phyloP scores from a whole-genome alignment of 345 rosid species.

The Noccaea bulbosa region DNA sequence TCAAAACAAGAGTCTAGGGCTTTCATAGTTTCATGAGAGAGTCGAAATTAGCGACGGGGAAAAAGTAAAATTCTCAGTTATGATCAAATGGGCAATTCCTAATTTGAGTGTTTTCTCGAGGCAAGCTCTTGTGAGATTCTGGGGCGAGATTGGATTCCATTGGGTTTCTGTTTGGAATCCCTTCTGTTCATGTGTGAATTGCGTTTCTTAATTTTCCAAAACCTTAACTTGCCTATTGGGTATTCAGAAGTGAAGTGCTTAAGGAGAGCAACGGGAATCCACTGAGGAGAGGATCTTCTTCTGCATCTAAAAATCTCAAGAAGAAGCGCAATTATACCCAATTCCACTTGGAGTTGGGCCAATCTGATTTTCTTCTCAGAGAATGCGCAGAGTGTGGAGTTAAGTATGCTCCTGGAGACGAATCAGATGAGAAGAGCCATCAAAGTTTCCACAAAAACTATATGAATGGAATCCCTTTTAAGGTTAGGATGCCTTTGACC shows the following conservation, averaged over 20 bases:
- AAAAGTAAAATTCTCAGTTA: neutral
- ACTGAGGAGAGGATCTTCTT: slow-evolving; percentile 32
- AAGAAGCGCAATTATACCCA: slow-evolving; percentile 84
- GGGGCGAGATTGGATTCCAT: neutral
- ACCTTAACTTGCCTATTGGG: neutral
- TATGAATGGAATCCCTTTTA: slow-evolving; percentile 71
- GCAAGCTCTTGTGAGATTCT: neutral
- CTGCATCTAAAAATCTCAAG: slow-evolving; percentile 46
- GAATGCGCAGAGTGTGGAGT: slow-evolving; percentile 61
- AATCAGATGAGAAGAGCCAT: slow-evolving; percentile 76
- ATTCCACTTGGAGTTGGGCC: slow-evolving; percentile 80
- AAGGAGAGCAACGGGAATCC: slow-evolving; percentile 27
- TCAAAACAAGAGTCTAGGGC: neutral
- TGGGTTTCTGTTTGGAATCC: neutral
- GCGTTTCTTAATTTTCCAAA: slow-evolving; percentile 1
- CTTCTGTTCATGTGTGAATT: neutral
- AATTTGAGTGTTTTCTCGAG: neutral
- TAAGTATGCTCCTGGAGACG: slow-evolving; percentile 75
- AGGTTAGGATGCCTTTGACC: slow-evolving; percentile 44
- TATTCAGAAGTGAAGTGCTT: slow-evolving; percentile 29
- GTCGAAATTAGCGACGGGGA: neutral
- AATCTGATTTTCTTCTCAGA: slow-evolving; percentile 81
- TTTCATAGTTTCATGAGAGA: neutral
- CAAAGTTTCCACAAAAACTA: slow-evolving; percentile 63
- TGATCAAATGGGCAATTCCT: neutral